Conservation (phyloP, 1,139 yeast genomes). For the Sugiyamaella grinbergsii region DNA sequence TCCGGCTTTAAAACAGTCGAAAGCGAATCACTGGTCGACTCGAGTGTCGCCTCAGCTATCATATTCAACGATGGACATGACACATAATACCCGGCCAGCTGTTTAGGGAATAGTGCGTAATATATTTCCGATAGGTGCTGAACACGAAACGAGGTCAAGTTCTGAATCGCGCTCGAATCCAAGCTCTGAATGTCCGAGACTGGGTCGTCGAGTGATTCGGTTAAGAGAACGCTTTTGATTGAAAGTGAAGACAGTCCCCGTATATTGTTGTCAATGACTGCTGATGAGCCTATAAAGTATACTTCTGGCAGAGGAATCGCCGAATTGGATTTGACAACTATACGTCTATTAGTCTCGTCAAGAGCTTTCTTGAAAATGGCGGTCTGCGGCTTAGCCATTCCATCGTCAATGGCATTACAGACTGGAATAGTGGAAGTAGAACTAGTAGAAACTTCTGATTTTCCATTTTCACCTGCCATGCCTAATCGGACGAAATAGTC, state of each 20-base stretch:
- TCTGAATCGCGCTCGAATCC: slow-evolving; percentile 1
- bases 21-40: slow-evolving; percentile 1
- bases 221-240: slow-evolving; percentile 26
- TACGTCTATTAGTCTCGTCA: slow-evolving; percentile 5
- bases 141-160: slow-evolving; percentile 22
- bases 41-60: slow-evolving; percentile 19
- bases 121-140: slow-evolving; percentile 23
- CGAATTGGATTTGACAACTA: neutral
- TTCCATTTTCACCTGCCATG: neutral
- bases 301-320: slow-evolving; percentile 19
- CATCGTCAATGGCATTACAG: slow-evolving; percentile 31
- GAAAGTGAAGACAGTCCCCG: slow-evolving; percentile 18
- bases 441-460: neutral
- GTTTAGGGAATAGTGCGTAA: slow-evolving; percentile 22
- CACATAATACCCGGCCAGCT: slow-evolving; percentile 16
- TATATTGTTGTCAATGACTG: slow-evolving; percentile 23
- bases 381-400: slow-evolving; percentile 30
- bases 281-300: slow-evolving; percentile 29
- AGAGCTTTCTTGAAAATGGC: slow-evolving; percentile 23
- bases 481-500: slow-evolving; percentile 5
- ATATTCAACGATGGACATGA: slow-evolving; percentile 15
- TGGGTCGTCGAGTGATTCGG: slow-evolving; percentile 24
- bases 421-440: slow-evolving; percentile 18
- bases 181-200: slow-evolving; percentile 27
- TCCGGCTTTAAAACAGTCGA: slow-evolving; percentile 1